Conservation (phyloP, 345 rosid genomes). For the Barbarea vulgaris region DNA sequence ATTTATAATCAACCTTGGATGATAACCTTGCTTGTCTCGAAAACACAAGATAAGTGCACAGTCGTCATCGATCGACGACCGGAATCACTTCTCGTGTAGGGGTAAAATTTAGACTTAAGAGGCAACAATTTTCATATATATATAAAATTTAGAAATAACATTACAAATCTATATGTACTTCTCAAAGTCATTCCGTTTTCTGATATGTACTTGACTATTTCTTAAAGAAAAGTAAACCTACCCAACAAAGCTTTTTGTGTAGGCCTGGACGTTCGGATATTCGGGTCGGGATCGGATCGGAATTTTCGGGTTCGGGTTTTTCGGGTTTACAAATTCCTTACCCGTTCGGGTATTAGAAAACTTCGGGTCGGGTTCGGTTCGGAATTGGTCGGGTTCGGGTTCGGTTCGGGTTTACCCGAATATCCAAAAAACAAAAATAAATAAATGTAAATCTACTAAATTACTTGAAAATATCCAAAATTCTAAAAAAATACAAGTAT, state of each 20-base stretch:
- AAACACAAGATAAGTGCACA: conserved; percentile 9
- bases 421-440: too few species aligned
- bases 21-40: neutral
- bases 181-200: conserved; percentile 16
- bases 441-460: too few species aligned
- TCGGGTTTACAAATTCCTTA: too few species aligned
- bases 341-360: too few species aligned
- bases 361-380: too few species aligned
- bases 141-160: neutral
- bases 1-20: neutral
- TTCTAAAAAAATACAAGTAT: too few species aligned
- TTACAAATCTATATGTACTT: neutral
- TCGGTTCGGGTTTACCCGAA: too few species aligned
- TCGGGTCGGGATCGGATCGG: too few species aligned
- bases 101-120: neutral
- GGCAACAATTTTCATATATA: neutral
- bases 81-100: conserved; percentile 17
- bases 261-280: too few species aligned
- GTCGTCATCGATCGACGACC: conserved; percentile 12
- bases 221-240: conserved; percentile 17
- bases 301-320: too few species aligned
- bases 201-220: conserved; percentile 7
- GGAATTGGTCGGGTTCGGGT: too few species aligned
- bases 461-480: too few species aligned
- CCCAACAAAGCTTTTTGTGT: conserved; percentile 9